A percentile compares a stretch with the other conserved stretches of the same genome.
These are phyloP conservation scores for Triangularia setosa DNA, from an alignment of 2,329 filamentous ascomycete species.

Conservation along the genomic window DNA sequence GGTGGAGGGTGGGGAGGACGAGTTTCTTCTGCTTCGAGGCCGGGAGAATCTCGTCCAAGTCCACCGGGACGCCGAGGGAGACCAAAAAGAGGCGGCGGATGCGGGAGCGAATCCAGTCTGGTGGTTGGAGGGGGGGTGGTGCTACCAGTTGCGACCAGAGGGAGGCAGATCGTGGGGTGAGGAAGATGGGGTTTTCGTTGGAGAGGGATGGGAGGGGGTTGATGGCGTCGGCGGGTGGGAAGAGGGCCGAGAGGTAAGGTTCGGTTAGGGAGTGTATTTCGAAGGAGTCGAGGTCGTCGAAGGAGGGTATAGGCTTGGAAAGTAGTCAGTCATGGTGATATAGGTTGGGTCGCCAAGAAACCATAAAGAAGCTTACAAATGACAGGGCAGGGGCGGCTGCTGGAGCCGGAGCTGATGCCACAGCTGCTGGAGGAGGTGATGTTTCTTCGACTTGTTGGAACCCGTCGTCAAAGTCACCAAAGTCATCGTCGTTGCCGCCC, in stretches of 20 bases:
- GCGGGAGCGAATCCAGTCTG: constrained; percentile 95
- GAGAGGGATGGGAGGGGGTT: constrained; percentile 48
- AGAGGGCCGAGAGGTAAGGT: constrained; percentile 64
- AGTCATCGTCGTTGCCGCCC: constrained; percentile 58
- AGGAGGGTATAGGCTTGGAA: constrained; percentile 63
- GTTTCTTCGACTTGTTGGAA: constrained; percentile 56
- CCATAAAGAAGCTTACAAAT: constrained; percentile 26
- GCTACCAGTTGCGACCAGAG: constrained; percentile 96
- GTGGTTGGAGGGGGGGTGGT: constrained; percentile 87
- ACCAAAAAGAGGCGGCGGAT: constrained; percentile 94
- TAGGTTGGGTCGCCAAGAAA: not conserved
- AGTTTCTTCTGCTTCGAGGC: constrained; percentile 98
- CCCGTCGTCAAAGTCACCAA: constrained; percentile 69
- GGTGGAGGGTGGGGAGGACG: constrained; percentile 74
- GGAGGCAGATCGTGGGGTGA: constrained; percentile 81
- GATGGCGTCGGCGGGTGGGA: constrained; percentile 51
- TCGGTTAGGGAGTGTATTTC: constrained; percentile 59
- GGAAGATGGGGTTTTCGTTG: constrained; percentile 64
- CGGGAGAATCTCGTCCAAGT: constrained; percentile 94
- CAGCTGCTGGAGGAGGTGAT: constrained; percentile 21
- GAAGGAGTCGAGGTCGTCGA: constrained; percentile 57
- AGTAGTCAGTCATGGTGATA: constrained; percentile 20
- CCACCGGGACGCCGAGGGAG: constrained; percentile 90
- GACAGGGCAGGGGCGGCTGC: constrained; percentile 27
- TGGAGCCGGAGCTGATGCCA: constrained; percentile 27